These are phyloP conservation scores for Tagetes patula DNA, from an alignment of 129 eudicot species.

Conservation along the genomic window DNA sequence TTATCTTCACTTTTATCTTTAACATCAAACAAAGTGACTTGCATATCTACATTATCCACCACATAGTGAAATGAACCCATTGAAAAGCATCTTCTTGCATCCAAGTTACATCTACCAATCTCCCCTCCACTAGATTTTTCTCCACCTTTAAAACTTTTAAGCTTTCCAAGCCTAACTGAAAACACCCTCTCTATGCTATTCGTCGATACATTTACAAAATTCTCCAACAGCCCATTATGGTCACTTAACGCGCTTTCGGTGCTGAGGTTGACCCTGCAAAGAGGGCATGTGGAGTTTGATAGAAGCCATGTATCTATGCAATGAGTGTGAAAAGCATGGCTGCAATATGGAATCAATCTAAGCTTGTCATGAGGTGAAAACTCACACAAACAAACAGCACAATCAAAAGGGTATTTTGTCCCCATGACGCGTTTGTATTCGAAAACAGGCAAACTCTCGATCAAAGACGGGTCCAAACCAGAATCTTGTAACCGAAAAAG, in stretches of 20 bases:
- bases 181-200: slow-evolving; percentile 29
- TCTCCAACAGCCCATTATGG: slow-evolving; percentile 23
- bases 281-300: slow-evolving; percentile 66
- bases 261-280: slow-evolving; percentile 42
- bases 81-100: slow-evolving; percentile 68
- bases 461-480: slow-evolving; percentile 56
- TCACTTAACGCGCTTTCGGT: slow-evolving; percentile 10
- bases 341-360: slow-evolving; percentile 48
- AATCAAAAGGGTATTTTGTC: slow-evolving; percentile 50
- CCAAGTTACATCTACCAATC: slow-evolving; percentile 42
- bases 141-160: slow-evolving; percentile 30
- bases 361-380: slow-evolving; percentile 48
- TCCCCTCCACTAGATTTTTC: slow-evolving; percentile 28
- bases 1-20: slow-evolving; percentile 9
- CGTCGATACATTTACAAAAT: not conserved
- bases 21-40: slow-evolving; percentile 39
- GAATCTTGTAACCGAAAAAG: slow-evolving; percentile 62
- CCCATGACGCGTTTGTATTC: slow-evolving; percentile 41
- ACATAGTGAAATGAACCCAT: slow-evolving; percentile 61
- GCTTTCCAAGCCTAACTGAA: slow-evolving; percentile 57
- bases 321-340: slow-evolving; percentile 63
- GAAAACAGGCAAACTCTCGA: slow-evolving; percentile 55
- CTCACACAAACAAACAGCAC: slow-evolving; percentile 59
- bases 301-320: slow-evolving; percentile 69
- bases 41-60: slow-evolving; percentile 39